A percentile compares a stretch with the other conserved stretches of the same genome.
phyloP scores from a whole-genome alignment of 805 yeast genomes.

The Wickerhamiella domercqiae region DNA sequence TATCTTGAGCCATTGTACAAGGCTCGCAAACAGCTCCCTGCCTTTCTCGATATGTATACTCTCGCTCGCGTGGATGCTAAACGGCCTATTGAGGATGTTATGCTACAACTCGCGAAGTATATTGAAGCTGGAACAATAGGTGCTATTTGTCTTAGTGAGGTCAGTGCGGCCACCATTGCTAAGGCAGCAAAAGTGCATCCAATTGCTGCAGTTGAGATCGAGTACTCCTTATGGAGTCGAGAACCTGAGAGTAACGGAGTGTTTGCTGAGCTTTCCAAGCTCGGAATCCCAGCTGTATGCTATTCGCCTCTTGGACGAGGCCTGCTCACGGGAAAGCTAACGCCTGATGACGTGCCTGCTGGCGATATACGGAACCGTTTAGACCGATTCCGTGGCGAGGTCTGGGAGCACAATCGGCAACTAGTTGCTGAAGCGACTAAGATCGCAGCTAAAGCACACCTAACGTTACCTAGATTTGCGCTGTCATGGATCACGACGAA shows the following conservation, averaged over 20 bases:
- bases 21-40: conserved; percentile 13
- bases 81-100: conserved; percentile 43
- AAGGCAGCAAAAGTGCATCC: conserved; percentile 42
- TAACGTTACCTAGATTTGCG: conserved; percentile 52
- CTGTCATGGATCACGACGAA: conserved; percentile 47
- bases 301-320: conserved; percentile 82
- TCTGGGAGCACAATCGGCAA: conserved; percentile 36
- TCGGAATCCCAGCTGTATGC: conserved; percentile 51
- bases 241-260: conserved; percentile 51
- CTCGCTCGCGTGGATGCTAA: conserved; percentile 46
- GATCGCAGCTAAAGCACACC: conserved; percentile 32
- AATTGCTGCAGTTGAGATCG: conserved; percentile 60
- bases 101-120: conserved; percentile 32
- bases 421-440: conserved; percentile 36
- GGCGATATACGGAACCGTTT: conserved; percentile 38
- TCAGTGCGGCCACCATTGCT: conserved; percentile 41
- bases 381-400: conserved; percentile 48
- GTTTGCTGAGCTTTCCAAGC: conserved; percentile 40
- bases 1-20: conserved; percentile 14
- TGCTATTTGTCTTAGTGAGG: conserved; percentile 65
- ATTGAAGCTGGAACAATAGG: conserved; percentile 51
- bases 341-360: conserved; percentile 34
- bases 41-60: conserved; percentile 40
- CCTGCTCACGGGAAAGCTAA: conserved; percentile 44
- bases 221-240: conserved; percentile 55